Evolutionary conservation across 768 basidiomycete species (phyloP), one percentile per base, ranked within the genome.

Genomic region (Trametes cubensis): DNA sequence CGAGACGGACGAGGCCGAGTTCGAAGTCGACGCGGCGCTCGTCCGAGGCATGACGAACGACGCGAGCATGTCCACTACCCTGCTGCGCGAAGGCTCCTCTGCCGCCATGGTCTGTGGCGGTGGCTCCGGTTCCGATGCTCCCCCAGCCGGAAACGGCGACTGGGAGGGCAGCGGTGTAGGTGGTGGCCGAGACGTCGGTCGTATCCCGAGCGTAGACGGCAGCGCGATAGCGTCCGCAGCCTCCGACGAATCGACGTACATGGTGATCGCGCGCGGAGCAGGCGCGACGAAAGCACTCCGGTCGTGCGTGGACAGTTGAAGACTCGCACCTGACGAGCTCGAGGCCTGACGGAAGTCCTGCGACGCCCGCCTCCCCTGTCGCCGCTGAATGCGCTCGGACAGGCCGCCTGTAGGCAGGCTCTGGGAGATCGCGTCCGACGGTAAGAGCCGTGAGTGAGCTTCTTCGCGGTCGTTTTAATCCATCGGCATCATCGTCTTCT

Each of bases 201-300:
- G 83, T 2, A 89, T 68, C 21, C 91, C 90, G 42, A 91, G 76
- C 0, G 90, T 92, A 7, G 88, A 85, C 6, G 90, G 90, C 1
- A 92, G 73, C 13, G 77, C 67, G 49, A 92, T 84, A 8, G 76
- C 66, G n/a, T 79, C 75, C 15, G 80, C 76, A 66, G 85, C 83
- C 26, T 81, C 74, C 4, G 79, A 77, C 11, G 86, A 83, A 55
- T 82, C 86, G 40, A 89, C 79, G 67, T 86, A 90, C 72, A 90
- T 86, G 1, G 91, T 92, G 40, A 93, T 69, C 2, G 91, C 89
- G 41, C 89, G 81, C 1, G 91, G 89, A 10, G 91, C 81, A 26
- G 85, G 88, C 0, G 89, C 75, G 55, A 92, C 75, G 30, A 90
- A 80, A 49, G 80, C 73, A 44, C 79, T 78, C 25, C 87, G 82